phyloP scores from a whole-genome alignment of 768 basidiomycete species.

The Serendipita sp. region DNA sequence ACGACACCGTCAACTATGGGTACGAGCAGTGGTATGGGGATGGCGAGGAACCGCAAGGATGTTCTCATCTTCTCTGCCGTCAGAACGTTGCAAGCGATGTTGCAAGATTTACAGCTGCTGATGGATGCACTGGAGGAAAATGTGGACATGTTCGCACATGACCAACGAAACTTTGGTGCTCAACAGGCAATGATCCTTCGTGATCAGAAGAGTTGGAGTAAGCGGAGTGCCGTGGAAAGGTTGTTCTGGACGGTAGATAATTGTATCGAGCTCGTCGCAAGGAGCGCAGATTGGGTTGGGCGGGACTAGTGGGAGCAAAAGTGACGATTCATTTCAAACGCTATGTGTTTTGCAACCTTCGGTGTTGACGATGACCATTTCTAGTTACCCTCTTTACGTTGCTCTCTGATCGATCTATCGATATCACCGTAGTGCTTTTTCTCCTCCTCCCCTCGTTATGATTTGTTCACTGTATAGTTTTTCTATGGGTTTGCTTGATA shows the following conservation, averaged over 20 bases:
- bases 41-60: slow-evolving; percentile 65
- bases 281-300: slow-evolving; percentile 75
- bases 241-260: slow-evolving; percentile 88
- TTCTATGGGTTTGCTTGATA: too few species aligned
- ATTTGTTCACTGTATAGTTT: too few species aligned
- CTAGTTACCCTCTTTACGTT: too few species aligned
- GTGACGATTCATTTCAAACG: too few species aligned
- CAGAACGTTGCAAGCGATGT: slow-evolving; percentile 64
- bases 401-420: too few species aligned
- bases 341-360: too few species aligned
- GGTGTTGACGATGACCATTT: too few species aligned
- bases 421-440: too few species aligned
- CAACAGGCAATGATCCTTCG: slow-evolving; percentile 97
- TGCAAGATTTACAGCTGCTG: slow-evolving; percentile 75
- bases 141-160: slow-evolving; percentile 79
- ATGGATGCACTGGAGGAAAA: slow-evolving; percentile 83
- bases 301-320: slow-evolving; percentile 30
- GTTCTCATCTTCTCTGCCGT: slow-evolving; percentile 53
- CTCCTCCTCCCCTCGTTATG: too few species aligned
- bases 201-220: slow-evolving; percentile 92
- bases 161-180: slow-evolving; percentile 89
- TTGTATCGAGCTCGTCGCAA: slow-evolving; percentile 69
- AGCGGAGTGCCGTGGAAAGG: slow-evolving; percentile 75
- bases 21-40: slow-evolving; percentile 18
- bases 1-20: too few species aligned